Percentiles rank a stretch among this genome's conserved stretches.
These are phyloP conservation scores for Teunomyces cretensis DNA, from an alignment of 805 yeast genomes.

Conservation along the genomic window DNA sequence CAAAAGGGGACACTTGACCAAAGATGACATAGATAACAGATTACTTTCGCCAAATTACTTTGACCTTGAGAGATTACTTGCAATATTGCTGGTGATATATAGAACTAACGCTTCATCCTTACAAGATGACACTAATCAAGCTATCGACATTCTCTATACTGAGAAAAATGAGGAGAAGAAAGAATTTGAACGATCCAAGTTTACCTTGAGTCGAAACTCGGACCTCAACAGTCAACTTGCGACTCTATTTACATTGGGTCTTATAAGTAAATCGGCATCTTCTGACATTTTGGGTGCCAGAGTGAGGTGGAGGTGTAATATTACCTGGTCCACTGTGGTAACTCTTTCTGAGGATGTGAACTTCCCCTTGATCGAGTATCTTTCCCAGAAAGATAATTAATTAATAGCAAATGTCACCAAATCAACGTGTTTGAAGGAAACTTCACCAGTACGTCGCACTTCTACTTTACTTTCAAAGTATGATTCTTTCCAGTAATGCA, in stretches of 20 bases:
- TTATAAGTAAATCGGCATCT: slow-evolving; percentile 42
- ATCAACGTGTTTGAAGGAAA: slow-evolving; percentile 24
- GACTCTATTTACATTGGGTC: slow-evolving; percentile 54
- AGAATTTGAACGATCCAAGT: slow-evolving; percentile 34
- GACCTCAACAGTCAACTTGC: slow-evolving; percentile 59
- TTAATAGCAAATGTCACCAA: slow-evolving; percentile 18
- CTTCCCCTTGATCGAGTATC: slow-evolving; percentile 64
- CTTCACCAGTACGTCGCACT: slow-evolving; percentile 33
- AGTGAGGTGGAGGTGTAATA: slow-evolving; percentile 77
- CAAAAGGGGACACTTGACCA: slow-evolving; percentile 24
- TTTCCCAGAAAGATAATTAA: slow-evolving; percentile 19
- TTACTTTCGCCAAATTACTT: slow-evolving; percentile 71
- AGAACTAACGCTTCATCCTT: slow-evolving; percentile 37
- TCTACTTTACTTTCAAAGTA: slow-evolving; percentile 49
- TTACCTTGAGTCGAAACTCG: slow-evolving; percentile 40
- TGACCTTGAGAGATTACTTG: slow-evolving; percentile 75
- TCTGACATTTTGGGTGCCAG: slow-evolving; percentile 63
- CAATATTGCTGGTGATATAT: slow-evolving; percentile 73
- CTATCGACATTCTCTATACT: slow-evolving; percentile 25
- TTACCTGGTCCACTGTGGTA: slow-evolving; percentile 63
- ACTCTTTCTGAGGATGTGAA: slow-evolving; percentile 61
- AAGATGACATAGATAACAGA: slow-evolving; percentile 54
- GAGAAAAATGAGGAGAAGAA: slow-evolving; percentile 34
- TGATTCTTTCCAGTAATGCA: slow-evolving; percentile 52
- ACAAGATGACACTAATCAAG: slow-evolving; percentile 19